Base-by-base conservation (phyloP, 208 protist species). In the Wallacemonas sp. region DNA sequence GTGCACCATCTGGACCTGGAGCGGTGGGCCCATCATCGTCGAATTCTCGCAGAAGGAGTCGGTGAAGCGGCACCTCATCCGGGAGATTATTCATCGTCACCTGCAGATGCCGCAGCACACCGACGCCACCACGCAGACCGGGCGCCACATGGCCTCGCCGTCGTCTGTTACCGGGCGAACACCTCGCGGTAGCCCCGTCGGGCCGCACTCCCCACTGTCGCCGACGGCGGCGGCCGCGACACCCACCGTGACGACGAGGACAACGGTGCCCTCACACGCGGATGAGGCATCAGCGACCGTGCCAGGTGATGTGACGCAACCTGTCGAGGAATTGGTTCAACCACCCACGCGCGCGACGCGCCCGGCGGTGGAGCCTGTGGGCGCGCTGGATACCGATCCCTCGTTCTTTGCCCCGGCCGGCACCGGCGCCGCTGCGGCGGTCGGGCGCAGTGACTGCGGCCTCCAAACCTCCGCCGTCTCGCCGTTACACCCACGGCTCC, bases 81-180 rank as follows among this genome's bases (percentile, higher is more conserved):
- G 84, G 1, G 66, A 87, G 48, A 46, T 91, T 9, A 61, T 93
- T 22, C 48, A 69, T 38, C 59, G 71, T 26, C 87, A 93, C 62
- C 60, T 66, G 63, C 66, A 62, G 29, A 71, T 81, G 62, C 69
- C 63, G 21, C 27, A 32, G 8, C 73, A 67, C 29, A 63, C 75
- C 62, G 79, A 89, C 66, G 84, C 76, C 36, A 65, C 70, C 36
- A 93, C 87, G 58, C 87, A 91, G 73, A 91, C 84, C 2, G 81
- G 69, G 33, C 32, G 50, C 3, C 30, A 39, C 50, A 34, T 57
- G 15, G 3, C 15, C 15, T 10, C n/a, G 15, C 4, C 8, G 41
- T 26, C 41, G 41, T 46, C 41, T 5, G 17, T 22, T 5, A 46
- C 41, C n/a, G 38, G 9, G 46, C 19, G 22, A 33, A 22, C 53